Base-by-base conservation (phyloP, 306 rosid genomes). In the Fagus sylvatica region DNA sequence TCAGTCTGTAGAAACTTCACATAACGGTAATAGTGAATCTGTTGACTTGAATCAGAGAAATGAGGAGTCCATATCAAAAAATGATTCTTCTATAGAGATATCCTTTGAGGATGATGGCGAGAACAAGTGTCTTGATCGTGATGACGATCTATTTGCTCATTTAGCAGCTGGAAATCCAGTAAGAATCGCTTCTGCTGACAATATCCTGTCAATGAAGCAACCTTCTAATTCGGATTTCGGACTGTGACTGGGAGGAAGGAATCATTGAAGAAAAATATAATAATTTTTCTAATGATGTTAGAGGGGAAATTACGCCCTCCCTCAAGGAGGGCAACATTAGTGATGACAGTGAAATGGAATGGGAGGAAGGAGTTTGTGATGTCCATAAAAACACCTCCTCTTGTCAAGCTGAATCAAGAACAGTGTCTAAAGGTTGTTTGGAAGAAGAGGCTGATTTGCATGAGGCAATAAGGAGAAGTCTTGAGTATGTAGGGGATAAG, bases 401-500 rank as follows among this genome's bases (percentile, higher is more conserved):
- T n/a, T 48, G 51, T 71, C 84, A 65, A 30, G n/a, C 39, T 67
- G 85, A 86, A 71, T 65, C 80, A 22, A 84, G 74, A 82, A 33
- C 61, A 69, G 74, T 77, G 83, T 90, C 96, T 57, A 91, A 71
- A 84, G 97, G 97, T 66, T 13, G 15, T 74, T 64, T 89, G 75
- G 93, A 94, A 79, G 98, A 94, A 87, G 90, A 90, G 81, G 89
- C 92, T 79, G 86, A 88, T 78, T 66, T 92, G 85, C 92, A 87
- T 78, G 97, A 94, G 85, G 98, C 97, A 83, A 85, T 94, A 82
- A 87, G 86, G 85, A 94, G 97, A 87, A 94, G 98, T 79, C 93
- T 92, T 37, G 91, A 84, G 80, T 84, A 78, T 78, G 46, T 43
- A 49, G 86, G 69, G 80, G 78, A 79, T 55, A 69, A 19, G 75